Evolutionary conservation across 805 yeast species (phyloP).

Genomic region (Candida jianshihensis): DNA sequence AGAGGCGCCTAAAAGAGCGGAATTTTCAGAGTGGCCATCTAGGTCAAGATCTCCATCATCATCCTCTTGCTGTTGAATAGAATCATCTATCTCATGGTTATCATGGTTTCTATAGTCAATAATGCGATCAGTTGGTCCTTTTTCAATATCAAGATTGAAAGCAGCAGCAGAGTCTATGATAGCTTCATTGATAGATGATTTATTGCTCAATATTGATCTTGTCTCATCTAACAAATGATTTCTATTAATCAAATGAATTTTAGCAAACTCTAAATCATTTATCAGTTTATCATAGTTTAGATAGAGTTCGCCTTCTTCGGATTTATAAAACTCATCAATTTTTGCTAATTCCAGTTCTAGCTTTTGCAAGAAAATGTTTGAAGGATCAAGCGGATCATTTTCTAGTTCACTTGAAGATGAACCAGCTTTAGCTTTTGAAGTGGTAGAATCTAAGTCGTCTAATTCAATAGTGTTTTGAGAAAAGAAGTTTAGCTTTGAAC

Average conservation of each 20-base stretch:
- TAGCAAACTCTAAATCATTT: slow-evolving; percentile 38
- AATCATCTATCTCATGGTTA: slow-evolving; percentile 6
- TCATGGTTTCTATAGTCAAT: not conserved
- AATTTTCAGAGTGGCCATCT: slow-evolving; percentile 31
- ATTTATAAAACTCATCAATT: slow-evolving; percentile 44
- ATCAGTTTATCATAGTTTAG: slow-evolving; percentile 38
- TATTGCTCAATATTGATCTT: slow-evolving; percentile 17
- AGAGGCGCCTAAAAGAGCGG: slow-evolving; percentile 43
- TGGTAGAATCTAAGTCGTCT: slow-evolving; percentile 12
- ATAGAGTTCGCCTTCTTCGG: slow-evolving; percentile 40
- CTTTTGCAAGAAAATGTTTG: slow-evolving; percentile 38
- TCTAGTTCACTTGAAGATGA: not conserved
- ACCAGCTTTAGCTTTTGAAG: not conserved
- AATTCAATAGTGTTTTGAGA: slow-evolving; percentile 18
- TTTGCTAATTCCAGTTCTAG: slow-evolving; percentile 43
- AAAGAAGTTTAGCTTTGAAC: not conserved
- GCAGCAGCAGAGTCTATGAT: slow-evolving; percentile 13
- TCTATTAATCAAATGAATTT: slow-evolving; percentile 18
- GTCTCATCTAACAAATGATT: slow-evolving; percentile 18
- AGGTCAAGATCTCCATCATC: slow-evolving; percentile 28
- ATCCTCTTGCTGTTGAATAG: slow-evolving; percentile 27
- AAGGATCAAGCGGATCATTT: slow-evolving; percentile 25
- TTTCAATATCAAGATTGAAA: slow-evolving; percentile 16
- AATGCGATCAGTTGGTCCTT: slow-evolving; percentile 1
- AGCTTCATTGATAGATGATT: slow-evolving; percentile 17